These are phyloP conservation scores for Saccharomycopsis crataegensis DNA, from an alignment of 1,139 yeast genomes.

Conservation along the genomic window DNA sequence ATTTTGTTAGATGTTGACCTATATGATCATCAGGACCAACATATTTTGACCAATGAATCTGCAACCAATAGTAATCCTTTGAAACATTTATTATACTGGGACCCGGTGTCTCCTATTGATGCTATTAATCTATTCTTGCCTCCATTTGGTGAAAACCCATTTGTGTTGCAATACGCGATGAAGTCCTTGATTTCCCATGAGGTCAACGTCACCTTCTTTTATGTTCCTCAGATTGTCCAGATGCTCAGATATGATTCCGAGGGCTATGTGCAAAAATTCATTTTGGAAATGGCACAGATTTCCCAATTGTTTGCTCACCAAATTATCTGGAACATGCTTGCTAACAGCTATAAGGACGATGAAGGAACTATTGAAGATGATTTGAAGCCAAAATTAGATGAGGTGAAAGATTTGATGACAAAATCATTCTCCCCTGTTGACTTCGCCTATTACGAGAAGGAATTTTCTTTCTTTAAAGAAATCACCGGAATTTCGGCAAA, in stretches of 20 bases:
- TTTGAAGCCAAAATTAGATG: constrained; percentile 76
- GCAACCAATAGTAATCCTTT: not conserved
- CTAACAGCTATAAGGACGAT: constrained; percentile 87
- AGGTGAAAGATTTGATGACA: constrained; percentile 62
- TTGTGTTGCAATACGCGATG: constrained; percentile 79
- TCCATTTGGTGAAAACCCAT: constrained; percentile 58
- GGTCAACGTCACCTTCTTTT: constrained; percentile 84
- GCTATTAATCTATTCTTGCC: constrained; percentile 82
- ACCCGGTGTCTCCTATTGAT: constrained; percentile 71
- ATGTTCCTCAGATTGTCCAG: constrained; percentile 97
- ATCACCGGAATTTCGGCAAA: constrained; percentile 93
- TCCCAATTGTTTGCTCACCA: constrained; percentile 94
- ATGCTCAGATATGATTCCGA: constrained; percentile 70
- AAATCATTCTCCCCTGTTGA: constrained; percentile 54
- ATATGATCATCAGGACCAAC: constrained; percentile 26
- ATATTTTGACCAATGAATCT: not conserved
- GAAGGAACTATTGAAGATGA: constrained; percentile 74
- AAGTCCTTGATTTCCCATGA: constrained; percentile 85
- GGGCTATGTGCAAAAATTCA: constrained; percentile 85
- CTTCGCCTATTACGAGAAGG: constrained; percentile 63
- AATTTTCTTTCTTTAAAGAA: constrained; percentile 82
- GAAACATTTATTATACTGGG: constrained; percentile 9
- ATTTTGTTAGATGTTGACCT: constrained; percentile 41
- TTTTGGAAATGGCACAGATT: constrained; percentile 86
- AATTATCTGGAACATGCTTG: constrained; percentile 96